Base-by-base conservation (phyloP, 225 moss, liverwort and hornwort genomes). In the Sphagnum contortum region DNA sequence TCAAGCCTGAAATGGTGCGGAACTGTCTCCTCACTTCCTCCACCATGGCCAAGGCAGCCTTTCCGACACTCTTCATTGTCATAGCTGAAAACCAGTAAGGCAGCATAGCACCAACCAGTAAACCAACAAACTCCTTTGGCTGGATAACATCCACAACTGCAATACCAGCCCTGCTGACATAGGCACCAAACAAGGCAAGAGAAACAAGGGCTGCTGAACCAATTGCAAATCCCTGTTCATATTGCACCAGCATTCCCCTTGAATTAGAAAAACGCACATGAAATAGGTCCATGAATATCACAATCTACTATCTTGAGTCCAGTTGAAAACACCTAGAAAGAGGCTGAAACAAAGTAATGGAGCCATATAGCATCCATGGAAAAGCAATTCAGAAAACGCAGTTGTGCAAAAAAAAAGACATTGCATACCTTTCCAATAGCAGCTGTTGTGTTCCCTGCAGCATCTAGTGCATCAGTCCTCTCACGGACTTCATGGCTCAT, bases 31-130 rank as follows among this genome's bases (percentile, higher is more conserved):
- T 70, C 44, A 94, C 94, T 80, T 94, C 94, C 74, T 94, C 94
- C 51, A 94, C 94, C 94, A 94, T 94, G 48, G 94, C 94, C 77
- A 94, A 70, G 44, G 94, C 94, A 29, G 94, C 94, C 71, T 85
- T 94, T 7, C 94, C 94, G 1, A 94, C 94, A 10, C 94, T 94
- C 85, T 94, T 94, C 94, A 94, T 91, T 5, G 94, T 94, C 88
- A 94, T 83, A 9, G 91, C 91, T 0, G 89, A 89, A 67, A 94
- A 94, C 94, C 94, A 94, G 74, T 94, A 94, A 0, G 94, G 94
- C 66, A 94, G 54, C 94, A 94, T 94, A 9, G 94, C 94, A 8
- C 94, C 94, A 52, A 94, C 76, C 47, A 94, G 64, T 64, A 94
- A 49, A 49, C 94, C 94, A 0, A 89, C 85, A 59, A 94, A 94